A percentile compares a stretch with the other conserved stretches of the same genome.
phyloP scores from a whole-genome alignment of 441 rosid species.

The Eutrema salsugineum region DNA sequence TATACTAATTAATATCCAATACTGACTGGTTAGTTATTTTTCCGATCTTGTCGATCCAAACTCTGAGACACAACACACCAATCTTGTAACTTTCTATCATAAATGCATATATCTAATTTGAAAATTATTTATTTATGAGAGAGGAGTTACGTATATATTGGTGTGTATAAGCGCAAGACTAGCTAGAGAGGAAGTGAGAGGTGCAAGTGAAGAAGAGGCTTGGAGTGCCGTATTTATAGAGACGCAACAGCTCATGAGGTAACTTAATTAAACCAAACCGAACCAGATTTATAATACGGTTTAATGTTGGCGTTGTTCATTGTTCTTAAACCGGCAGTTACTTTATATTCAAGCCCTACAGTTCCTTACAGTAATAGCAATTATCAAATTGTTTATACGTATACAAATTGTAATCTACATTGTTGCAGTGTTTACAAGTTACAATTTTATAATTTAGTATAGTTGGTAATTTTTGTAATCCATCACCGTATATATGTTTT shows the following conservation, averaged over 20 bases:
- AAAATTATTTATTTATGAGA: not conserved
- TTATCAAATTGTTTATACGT: not conserved
- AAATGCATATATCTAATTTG: slow-evolving; percentile 5
- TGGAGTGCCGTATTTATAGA: slow-evolving; percentile 18
- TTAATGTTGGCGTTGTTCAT: not conserved
- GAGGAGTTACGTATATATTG: not conserved
- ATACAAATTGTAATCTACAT: too few relatives aligned
- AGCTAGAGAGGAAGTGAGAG: slow-evolving; percentile 6
- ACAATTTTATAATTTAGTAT: not conserved
- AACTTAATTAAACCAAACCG: not conserved
- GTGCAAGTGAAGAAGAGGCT: slow-evolving; percentile 11
- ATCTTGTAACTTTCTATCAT: slow-evolving; percentile 14
- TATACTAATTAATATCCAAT: not conserved
- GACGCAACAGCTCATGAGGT: not conserved
- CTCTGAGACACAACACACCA: slow-evolving; percentile 6
- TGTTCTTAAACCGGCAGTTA: not conserved
- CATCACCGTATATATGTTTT: not conserved
- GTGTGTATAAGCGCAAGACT: slow-evolving; percentile 2
- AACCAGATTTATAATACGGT: not conserved
- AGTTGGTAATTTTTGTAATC: not conserved
- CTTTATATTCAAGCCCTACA: not conserved
- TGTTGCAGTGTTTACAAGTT: not conserved
- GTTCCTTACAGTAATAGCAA: not conserved
- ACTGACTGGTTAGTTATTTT: not conserved
- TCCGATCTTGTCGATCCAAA: slow-evolving; percentile 15